Conservation (phyloP, 345 rosid species). For the Citrus hindsii region DNA sequence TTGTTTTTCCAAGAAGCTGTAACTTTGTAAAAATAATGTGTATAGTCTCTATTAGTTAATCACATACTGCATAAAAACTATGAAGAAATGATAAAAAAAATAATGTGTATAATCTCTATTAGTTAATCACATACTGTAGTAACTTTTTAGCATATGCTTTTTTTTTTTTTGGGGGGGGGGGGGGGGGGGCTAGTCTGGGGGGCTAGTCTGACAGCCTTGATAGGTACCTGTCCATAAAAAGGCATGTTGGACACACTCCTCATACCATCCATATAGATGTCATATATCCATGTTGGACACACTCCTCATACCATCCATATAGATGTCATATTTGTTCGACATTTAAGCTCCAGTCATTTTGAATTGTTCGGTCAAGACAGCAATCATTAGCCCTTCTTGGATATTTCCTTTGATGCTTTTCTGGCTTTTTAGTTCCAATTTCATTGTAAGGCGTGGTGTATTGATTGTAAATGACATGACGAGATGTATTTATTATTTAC, state of each 20-base stretch:
- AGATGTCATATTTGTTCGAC: background rate
- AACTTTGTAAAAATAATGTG: too few relatives aligned
- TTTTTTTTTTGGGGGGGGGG: background rate
- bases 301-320: background rate
- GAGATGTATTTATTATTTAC: background rate
- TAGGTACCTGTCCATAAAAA: background rate
- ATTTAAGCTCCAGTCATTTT: background rate
- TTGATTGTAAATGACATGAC: background rate
- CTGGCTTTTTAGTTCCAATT: background rate
- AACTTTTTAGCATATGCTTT: background rate
- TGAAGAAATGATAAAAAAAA: background rate
- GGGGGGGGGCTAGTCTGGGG: too few relatives aligned
- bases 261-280: background rate
- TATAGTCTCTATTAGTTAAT: background rate
- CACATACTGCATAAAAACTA: background rate
- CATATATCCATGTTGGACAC: too few relatives aligned
- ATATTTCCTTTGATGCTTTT: background rate
- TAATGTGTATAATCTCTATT: background rate
- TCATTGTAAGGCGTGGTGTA: background rate
- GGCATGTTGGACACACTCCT: background rate
- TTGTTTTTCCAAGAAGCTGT: background rate
- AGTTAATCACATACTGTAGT: background rate
- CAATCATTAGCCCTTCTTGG: background rate
- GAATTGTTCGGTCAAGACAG: background rate
- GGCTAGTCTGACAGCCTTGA: background rate